phyloP scores from a whole-genome alignment of 192 early-diverging fungal genomes.

The Rhizoclosmatium globosum region DNA sequence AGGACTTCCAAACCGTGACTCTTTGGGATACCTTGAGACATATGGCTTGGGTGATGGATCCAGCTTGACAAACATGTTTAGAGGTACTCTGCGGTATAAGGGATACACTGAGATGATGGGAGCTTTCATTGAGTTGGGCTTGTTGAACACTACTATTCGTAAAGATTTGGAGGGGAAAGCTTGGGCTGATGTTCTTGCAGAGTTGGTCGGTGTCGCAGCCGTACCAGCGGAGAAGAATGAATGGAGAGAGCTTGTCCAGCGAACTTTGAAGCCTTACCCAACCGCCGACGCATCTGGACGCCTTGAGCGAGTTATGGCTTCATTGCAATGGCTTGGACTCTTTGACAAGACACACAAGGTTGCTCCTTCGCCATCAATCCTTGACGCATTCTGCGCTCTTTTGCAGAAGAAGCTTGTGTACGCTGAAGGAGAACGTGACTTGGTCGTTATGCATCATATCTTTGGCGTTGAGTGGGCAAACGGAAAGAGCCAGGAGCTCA shows the following conservation, averaged over 20 bases:
- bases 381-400: slow-evolving; percentile 92
- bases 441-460: slow-evolving; percentile 97
- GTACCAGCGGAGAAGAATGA: slow-evolving; percentile 7
- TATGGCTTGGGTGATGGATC: slow-evolving; percentile 81
- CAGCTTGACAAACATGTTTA: slow-evolving; percentile 77
- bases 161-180: not conserved
- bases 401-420: slow-evolving; percentile 98
- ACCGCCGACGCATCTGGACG: slow-evolving; percentile 9
- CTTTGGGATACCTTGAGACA: slow-evolving; percentile 89
- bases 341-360: slow-evolving; percentile 13
- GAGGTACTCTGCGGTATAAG: slow-evolving; percentile 94
- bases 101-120: slow-evolving; percentile 98
- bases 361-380: slow-evolving; percentile 51
- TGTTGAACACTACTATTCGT: slow-evolving; percentile 71
- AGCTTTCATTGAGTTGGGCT: slow-evolving; percentile 91
- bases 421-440: slow-evolving; percentile 88
- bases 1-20: slow-evolving; percentile 98
- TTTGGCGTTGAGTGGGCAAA: slow-evolving; percentile 94
- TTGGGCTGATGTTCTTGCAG: slow-evolving; percentile 53
- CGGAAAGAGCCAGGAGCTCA: slow-evolving; percentile 45
- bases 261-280: slow-evolving; percentile 29
- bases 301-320: slow-evolving; percentile 50
- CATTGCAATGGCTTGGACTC: slow-evolving; percentile 51
- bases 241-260: slow-evolving; percentile 19
- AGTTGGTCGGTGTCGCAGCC: slow-evolving; percentile 27